These are phyloP conservation scores for Dendrobium catenatum DNA, from an alignment of 106 monocot species.

Conservation along the genomic window DNA sequence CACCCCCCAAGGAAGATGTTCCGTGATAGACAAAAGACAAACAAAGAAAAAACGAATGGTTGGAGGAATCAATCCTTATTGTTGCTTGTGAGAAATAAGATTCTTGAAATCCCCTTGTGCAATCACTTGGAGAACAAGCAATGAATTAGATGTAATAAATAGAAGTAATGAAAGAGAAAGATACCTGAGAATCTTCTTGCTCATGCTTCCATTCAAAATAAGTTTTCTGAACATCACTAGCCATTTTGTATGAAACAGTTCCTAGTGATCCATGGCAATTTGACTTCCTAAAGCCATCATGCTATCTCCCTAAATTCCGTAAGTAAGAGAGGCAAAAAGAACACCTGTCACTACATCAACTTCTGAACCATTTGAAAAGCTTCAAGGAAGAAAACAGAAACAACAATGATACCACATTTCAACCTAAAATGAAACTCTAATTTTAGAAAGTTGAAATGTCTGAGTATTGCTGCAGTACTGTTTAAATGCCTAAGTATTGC, in stretches of 20 bases:
- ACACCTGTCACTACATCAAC: background rate
- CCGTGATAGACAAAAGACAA: background rate
- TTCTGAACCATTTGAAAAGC: background rate
- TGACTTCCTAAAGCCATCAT: background rate
- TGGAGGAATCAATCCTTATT: background rate
- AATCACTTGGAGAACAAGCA: background rate
- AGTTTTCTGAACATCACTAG: slow-evolving; percentile 6
- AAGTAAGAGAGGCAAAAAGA: background rate
- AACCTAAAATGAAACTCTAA: background rate
- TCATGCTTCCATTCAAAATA: slow-evolving; percentile 7
- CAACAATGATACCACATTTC: background rate
- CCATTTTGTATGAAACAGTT: background rate
- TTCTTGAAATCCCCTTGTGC: background rate
- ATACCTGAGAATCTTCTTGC: slow-evolving; percentile 7
- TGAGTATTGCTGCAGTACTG: background rate
- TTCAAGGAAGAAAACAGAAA: background rate
- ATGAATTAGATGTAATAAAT: background rate
- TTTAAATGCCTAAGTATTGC: background rate
- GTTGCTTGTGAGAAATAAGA: background rate
- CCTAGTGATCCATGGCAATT: background rate
- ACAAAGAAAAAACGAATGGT: background rate
- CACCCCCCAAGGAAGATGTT: background rate
- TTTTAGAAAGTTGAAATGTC: background rate
- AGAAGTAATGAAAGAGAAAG: background rate
- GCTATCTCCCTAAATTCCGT: background rate